Conservation (phyloP, 345 rosid genomes). For the Eutrema yunnanense region DNA sequence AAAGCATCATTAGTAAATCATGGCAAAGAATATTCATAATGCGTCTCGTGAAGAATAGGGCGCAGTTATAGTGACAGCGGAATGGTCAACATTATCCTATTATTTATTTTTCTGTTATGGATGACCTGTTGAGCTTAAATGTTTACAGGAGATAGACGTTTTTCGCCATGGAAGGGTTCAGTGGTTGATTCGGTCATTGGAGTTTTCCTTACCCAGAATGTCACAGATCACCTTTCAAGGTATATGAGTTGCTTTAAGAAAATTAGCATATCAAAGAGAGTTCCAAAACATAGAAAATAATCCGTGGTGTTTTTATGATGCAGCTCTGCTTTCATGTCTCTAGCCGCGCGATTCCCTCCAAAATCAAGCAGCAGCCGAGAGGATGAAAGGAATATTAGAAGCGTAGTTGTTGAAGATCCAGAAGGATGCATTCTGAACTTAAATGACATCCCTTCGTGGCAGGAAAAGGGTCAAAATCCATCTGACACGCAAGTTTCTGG, state of each 20-base stretch:
- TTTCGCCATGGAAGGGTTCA: slow-evolving; percentile 98
- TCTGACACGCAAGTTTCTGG: slow-evolving; percentile 34
- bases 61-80: background rate
- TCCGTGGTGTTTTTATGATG: slow-evolving; percentile 24
- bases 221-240: slow-evolving; percentile 97
- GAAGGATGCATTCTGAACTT: slow-evolving; percentile 36
- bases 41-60: background rate
- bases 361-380: slow-evolving; percentile 34
- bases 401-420: slow-evolving; percentile 54
- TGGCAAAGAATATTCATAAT: background rate
- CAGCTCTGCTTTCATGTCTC: slow-evolving; percentile 96
- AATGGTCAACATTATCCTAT: background rate
- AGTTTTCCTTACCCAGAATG: slow-evolving; percentile 94
- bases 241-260: slow-evolving; percentile 24
- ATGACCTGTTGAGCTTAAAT: background rate
- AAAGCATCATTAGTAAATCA: background rate
- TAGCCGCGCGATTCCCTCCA: slow-evolving; percentile 71
- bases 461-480: slow-evolving; percentile 31
- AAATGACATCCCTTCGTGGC: slow-evolving; percentile 37
- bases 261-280: background rate
- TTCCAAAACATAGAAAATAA: slow-evolving; percentile 6
- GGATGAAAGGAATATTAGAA: slow-evolving; percentile 23
- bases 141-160: slow-evolving; percentile 83
- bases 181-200: slow-evolving; percentile 97
- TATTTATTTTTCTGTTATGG: background rate